These are phyloP conservation scores for Rhynchosporium secalis DNA, from an alignment of 2,329 filamentous ascomycete genomes.

Conservation along the genomic window DNA sequence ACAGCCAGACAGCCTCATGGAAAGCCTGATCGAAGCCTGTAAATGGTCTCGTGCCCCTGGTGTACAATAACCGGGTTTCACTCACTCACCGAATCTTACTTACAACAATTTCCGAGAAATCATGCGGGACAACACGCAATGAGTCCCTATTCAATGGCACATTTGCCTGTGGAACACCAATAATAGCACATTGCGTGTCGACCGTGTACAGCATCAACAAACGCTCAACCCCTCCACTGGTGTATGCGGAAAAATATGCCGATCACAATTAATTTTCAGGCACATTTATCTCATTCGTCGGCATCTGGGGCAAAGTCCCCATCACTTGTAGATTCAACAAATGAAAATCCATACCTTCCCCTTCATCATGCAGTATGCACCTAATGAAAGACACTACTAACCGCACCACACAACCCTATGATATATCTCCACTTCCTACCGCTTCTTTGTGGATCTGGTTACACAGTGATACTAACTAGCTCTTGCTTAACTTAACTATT, in stretches of 20 bases:
- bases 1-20: not conserved
- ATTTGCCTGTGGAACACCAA: too few species aligned
- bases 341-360: constrained; percentile 6
- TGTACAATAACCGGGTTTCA: not conserved
- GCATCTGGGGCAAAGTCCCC: constrained; percentile 20
- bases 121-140: constrained; percentile 1
- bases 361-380: constrained; percentile 10
- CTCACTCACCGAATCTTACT: not conserved
- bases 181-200: not conserved
- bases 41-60: constrained; percentile 5
- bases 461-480: constrained; percentile 4
- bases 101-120: not conserved
- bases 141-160: not conserved
- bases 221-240: constrained; percentile 5
- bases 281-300: constrained; percentile 29
- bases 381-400: not conserved
- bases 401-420: constrained; percentile 1
- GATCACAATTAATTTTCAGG: constrained; percentile 30
- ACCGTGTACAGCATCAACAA: not conserved
- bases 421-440: constrained; percentile 29
- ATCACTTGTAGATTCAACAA: constrained; percentile 7
- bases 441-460: constrained; percentile 28
- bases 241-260: constrained; percentile 20
- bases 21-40: too few species aligned
- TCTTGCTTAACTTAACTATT: not conserved